These are phyloP conservation scores for Miscanthus lutarioriparius DNA, from an alignment of 176 grass and related monocot genomes.

Conservation along the genomic window DNA sequence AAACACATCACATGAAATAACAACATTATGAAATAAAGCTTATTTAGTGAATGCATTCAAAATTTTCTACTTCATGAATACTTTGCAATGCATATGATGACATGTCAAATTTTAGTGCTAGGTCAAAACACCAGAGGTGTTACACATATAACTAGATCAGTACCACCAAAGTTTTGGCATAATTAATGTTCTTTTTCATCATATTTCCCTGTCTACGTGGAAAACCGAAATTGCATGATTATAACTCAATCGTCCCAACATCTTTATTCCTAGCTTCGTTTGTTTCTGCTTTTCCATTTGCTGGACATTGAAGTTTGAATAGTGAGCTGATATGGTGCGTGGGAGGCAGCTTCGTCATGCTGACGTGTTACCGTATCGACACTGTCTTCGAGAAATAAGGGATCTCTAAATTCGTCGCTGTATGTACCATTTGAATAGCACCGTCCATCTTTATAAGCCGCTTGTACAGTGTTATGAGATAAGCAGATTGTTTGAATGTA, in stretches of 20 bases:
- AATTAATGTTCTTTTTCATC: background rate
- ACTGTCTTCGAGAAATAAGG: background rate
- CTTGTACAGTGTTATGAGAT: background rate
- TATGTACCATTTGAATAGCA: background rate
- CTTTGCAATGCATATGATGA: no score
- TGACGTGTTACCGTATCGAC: background rate
- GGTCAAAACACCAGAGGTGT: no score
- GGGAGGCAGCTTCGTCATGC: background rate
- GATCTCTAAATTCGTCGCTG: background rate
- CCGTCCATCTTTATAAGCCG: background rate
- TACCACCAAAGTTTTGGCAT: background rate
- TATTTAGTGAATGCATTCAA: no score
- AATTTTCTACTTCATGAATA: no score
- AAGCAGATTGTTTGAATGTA: background rate
- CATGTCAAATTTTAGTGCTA: no score
- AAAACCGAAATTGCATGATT: background rate
- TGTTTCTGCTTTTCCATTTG: background rate
- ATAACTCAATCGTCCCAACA: background rate
- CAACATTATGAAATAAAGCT: no score
- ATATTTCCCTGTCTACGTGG: background rate
- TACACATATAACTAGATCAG: conserved; percentile 2
- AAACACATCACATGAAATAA: no score
- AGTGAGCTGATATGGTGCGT: background rate
- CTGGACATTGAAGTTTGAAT: background rate
- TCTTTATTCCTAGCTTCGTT: background rate